Conservation (phyloP, 805 yeast genomes). For the Millerago galiae region DNA sequence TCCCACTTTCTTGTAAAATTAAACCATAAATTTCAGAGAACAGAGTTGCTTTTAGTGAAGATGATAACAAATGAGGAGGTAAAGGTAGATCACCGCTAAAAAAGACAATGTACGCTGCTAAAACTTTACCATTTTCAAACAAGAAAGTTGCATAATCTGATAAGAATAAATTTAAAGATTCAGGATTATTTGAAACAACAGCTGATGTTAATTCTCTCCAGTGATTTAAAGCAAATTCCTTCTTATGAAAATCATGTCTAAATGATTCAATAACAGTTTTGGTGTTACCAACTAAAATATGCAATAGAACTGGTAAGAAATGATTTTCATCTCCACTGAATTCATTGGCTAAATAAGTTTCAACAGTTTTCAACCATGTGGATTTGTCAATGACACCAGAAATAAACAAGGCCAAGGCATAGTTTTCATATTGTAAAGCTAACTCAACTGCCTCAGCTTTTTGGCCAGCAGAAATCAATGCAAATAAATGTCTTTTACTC, state of each 20-base stretch:
- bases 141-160: constrained; percentile 47
- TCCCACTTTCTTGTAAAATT: constrained; percentile 19
- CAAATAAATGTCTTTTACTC: constrained; percentile 31
- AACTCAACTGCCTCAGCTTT: constrained; percentile 57
- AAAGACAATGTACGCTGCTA: constrained; percentile 40
- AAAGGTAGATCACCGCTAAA: constrained; percentile 42
- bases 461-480: constrained; percentile 65
- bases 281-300: constrained; percentile 58
- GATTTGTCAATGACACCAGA: constrained; percentile 62
- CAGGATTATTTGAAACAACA: constrained; percentile 31
- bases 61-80: constrained; percentile 17
- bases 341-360: constrained; percentile 47
- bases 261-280: constrained; percentile 47
- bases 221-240: constrained; percentile 42
- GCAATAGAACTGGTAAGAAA: constrained; percentile 49
- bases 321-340: constrained; percentile 36
- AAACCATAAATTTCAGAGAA: constrained; percentile 24
- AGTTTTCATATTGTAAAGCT: constrained; percentile 60
- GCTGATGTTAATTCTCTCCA: constrained; percentile 45
- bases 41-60: constrained; percentile 24
- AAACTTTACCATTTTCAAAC: constrained; percentile 23
- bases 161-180: constrained; percentile 34
- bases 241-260: constrained; percentile 30
- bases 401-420: constrained; percentile 70
- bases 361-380: constrained; percentile 50